Evolutionary conservation across 495 filamentous ascomycete species (phyloP).

Genomic region (Poronia punctata): DNA sequence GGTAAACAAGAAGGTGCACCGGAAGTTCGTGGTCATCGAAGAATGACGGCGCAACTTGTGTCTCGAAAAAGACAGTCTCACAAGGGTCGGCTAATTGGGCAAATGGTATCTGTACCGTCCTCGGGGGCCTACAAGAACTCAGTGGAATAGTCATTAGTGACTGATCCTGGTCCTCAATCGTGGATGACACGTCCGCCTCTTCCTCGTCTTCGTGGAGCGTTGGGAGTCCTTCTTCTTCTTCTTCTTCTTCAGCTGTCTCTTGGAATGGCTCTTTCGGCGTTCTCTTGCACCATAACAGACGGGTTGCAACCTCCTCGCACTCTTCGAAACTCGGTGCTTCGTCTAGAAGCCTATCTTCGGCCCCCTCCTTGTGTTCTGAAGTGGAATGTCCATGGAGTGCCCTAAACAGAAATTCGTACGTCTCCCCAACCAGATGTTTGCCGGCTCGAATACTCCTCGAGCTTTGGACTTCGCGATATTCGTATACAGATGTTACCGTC

Average conservation of each 20-base stretch:
- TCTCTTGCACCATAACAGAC: slow-evolving; percentile 70
- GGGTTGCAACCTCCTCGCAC: slow-evolving; percentile 66
- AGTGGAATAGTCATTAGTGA: slow-evolving; percentile 41
- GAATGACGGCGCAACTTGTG: slow-evolving; percentile 32
- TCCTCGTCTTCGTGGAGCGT: slow-evolving; percentile 47
- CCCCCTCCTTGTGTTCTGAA: slow-evolving; percentile 10
- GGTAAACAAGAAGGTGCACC: slow-evolving; percentile 66
- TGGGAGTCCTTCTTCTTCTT: slow-evolving; percentile 28
- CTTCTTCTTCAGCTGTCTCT: slow-evolving; percentile 19
- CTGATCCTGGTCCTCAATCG: slow-evolving; percentile 21
- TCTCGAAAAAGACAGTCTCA: slow-evolving; percentile 67
- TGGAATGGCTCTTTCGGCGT: slow-evolving; percentile 16
- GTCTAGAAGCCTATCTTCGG: slow-evolving; percentile 24
- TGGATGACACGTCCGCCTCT: slow-evolving; percentile 26
- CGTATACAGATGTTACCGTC: slow-evolving; percentile 71
- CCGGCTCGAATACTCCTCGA: slow-evolving; percentile 66
- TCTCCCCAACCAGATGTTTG: slow-evolving; percentile 59
- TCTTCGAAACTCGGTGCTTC: slow-evolving; percentile 56
- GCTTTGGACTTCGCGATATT: slow-evolving; percentile 71
- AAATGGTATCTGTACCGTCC: slow-evolving; percentile 57
- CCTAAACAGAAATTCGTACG: slow-evolving; percentile 54
- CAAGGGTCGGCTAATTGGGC: slow-evolving; percentile 62
- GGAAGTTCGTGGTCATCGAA: slow-evolving; percentile 83
- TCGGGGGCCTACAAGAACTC: slow-evolving; percentile 38
- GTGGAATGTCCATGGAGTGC: slow-evolving; percentile 17